Base-by-base conservation (phyloP, 768 basidiomycete genomes). In the Cubamyces sp. region DNA sequence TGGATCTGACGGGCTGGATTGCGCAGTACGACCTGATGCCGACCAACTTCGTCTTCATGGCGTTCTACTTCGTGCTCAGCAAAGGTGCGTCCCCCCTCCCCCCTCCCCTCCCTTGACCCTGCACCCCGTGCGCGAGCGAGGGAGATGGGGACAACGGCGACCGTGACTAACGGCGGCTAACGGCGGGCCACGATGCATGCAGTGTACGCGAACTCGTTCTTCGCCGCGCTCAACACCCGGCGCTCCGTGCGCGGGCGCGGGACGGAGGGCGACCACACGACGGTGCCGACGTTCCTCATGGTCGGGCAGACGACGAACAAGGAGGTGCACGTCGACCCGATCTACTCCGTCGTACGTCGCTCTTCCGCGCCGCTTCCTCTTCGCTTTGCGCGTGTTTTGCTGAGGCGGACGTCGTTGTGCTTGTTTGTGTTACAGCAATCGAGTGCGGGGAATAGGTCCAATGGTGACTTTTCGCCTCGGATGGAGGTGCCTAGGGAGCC, bases 221-320 rank as follows among this genome's bases (percentile, higher is more conserved):
- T 88, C 71, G 86, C 87, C 40, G 85, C 87, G 82, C 78, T 90
- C 37, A 89, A 88, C 72, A 87, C 87, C 2, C 81, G 87, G 15
- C 76, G 82, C 54, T 76, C 72, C 18, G 68, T 86, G 39, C 80
- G 81, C 9, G 87, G 84, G 14, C 75, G 79, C 40, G 85, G 85
- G 19, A 84, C 86, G 5, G 85, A 87, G 61, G 65, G 58, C 39
- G 74, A 74, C 28, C 59, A 57, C 34, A 66, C 66, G 18, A 74
- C 65, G 18, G 62, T 67, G 39, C 56, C 70, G 15, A 67, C 66
- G 18, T 74, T 74, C 67, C 72, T 73, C 34, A 72, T 71, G 61
- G 68, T 70, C 51, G 69, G 64, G 19, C 68, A 73, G 60, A 61
- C 64, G 50, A 68, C 71, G 23, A 66, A 66, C 56, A 54, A 66